phyloP scores from a whole-genome alignment of 768 basidiomycete species.

The Russula foetens region DNA sequence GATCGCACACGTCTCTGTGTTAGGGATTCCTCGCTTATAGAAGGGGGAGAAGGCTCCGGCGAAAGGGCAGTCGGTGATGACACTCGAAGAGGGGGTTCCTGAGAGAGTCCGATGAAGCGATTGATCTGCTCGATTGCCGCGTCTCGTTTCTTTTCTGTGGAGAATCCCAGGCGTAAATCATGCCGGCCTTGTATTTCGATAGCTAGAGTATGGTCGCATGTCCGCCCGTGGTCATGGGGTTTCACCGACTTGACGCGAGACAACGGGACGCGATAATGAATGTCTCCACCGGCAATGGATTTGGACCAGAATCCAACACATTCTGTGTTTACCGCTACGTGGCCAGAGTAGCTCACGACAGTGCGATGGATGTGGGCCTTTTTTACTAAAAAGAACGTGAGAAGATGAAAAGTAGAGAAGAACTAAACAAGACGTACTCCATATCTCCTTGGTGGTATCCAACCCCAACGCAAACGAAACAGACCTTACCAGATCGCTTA shows the following conservation, averaged over 20 bases:
- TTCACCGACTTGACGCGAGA: constrained; percentile 6
- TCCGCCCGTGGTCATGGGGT: not conserved
- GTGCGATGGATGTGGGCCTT: constrained; percentile 14
- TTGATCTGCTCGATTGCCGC: constrained; percentile 8
- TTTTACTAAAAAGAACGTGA: constrained; percentile 1
- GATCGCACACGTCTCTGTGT: not conserved
- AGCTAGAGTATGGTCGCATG: constrained; percentile 4
- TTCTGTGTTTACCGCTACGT: constrained; percentile 12
- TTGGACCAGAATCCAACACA: constrained; percentile 18
- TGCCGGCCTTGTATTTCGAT: constrained; percentile 11
- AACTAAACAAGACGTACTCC: constrained; percentile 2
- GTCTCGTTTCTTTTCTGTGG: constrained; percentile 10
- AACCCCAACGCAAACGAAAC: constrained; percentile 9
- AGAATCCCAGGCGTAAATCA: constrained; percentile 10
- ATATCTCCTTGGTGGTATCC: constrained; percentile 12
- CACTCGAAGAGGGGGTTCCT: not conserved
- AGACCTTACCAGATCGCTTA: constrained; percentile 6
- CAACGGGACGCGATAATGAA: constrained; percentile 17
- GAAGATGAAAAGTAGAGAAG: not conserved
- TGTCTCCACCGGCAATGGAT: constrained; percentile 8
- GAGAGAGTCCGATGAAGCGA: constrained; percentile 2
- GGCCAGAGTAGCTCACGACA: constrained; percentile 9
- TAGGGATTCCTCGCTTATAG: not conserved
- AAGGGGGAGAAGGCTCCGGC: not conserved
- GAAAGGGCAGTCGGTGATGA: not conserved